phyloP scores from a whole-genome alignment of 2,329 filamentous ascomycete species.

The Venturia carpophila region DNA sequence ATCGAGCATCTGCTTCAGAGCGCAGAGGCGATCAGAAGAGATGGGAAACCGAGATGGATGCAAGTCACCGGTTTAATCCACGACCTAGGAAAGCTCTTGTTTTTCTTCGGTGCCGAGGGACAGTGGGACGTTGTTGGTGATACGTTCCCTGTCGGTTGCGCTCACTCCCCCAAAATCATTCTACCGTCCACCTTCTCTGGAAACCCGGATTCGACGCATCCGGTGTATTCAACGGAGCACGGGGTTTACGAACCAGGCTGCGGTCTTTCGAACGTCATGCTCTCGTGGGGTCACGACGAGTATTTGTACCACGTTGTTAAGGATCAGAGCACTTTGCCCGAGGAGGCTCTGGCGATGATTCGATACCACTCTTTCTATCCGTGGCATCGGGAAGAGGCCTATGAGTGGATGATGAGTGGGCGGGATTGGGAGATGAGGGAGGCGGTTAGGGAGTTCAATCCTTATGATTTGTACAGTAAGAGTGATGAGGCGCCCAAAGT shows the following conservation, averaged over 20 bases:
- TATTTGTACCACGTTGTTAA: slow-evolving; percentile 82
- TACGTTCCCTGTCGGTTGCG: slow-evolving; percentile 71
- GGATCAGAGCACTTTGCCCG: slow-evolving; percentile 69
- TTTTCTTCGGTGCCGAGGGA: slow-evolving; percentile 73
- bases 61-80: slow-evolving; percentile 70
- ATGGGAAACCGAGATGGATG: slow-evolving; percentile 78
- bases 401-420: slow-evolving; percentile 73
- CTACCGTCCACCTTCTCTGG: slow-evolving; percentile 67
- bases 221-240: slow-evolving; percentile 64
- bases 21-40: slow-evolving; percentile 80
- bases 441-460: slow-evolving; percentile 80
- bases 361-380: slow-evolving; percentile 90
- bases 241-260: slow-evolving; percentile 76
- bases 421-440: slow-evolving; percentile 73
- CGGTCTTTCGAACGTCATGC: slow-evolving; percentile 79
- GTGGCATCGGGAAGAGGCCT: slow-evolving; percentile 78
- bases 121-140: slow-evolving; percentile 93
- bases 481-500: slow-evolving; percentile 70
- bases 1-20: slow-evolving; percentile 86
- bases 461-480: slow-evolving; percentile 89
- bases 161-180: slow-evolving; percentile 68
- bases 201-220: slow-evolving; percentile 67
- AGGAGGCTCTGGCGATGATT: slow-evolving; percentile 85
- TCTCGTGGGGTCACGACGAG: slow-evolving; percentile 85
- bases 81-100: slow-evolving; percentile 71